Evolutionary conservation across 2,329 filamentous ascomycete species (phyloP), one percentile per base, ranked within the genome.

Genomic region (Trichoderma polysporum): DNA sequence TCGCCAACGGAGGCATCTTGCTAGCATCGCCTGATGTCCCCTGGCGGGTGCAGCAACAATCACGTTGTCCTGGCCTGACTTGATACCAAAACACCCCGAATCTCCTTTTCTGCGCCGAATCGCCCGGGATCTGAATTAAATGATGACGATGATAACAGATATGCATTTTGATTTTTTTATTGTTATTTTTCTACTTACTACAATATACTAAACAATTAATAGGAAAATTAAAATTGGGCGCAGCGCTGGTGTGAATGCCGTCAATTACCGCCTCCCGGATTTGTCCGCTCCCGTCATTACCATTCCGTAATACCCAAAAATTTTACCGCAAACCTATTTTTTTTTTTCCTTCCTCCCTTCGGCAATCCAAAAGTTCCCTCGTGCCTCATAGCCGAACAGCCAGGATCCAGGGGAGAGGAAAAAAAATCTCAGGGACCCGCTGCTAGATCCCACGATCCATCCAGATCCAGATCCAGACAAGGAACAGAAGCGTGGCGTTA

Each of bases 201-300:
- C 13, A 39, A 15, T 25, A 13, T 19, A 22, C 2, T 29, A 17
- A 1, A 27, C 5, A 9, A 31, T 54, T 33, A 45, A 45, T 45
- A 17, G 41, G 10, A 22, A 45, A 12, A 45, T 12, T 12, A 4
- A 45, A 45, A 45, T n/a, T 19, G 39, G 10, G n/a, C 49, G 13
- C 8, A n/a, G n/a, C n/a, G n/a, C n/a, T n/a, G n/a, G n/a, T 52
- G 15, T 37, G 29, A 61, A 49, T 49, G 41, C 58, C 58, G 58
- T 50, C 53, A 64, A 64, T 64, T 64, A 35, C 61, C 50, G 58
- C 19, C 41, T 27, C 41, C 58, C 58, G 58, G 45, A 27, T n/a
- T 37, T 50, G 33, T 12, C 58, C 58, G 57, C 57, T 22, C 29
- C 41, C 39, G 17, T 13, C 9, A 27, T 57, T 39, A n/a, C 53